Conservation (phyloP, 2,329 filamentous ascomycete genomes). For the Gnomoniopsis sp. region DNA sequence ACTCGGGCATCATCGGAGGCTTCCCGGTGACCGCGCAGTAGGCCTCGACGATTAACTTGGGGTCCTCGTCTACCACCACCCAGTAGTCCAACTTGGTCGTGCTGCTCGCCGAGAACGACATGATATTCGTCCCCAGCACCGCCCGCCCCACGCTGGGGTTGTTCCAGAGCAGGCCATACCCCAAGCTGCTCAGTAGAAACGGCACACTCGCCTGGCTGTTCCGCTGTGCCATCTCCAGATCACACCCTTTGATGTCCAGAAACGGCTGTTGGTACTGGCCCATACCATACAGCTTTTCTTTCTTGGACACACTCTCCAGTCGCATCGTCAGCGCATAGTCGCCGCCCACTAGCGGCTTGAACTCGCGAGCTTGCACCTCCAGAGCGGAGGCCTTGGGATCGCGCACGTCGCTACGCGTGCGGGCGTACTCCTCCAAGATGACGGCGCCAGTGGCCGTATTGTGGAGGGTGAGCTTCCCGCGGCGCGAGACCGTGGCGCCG, state of each 20-base stretch:
- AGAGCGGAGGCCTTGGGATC: conserved; percentile 60
- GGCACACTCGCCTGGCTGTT: conserved; percentile 66
- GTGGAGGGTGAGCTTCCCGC: conserved; percentile 48
- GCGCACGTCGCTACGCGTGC: conserved; percentile 44
- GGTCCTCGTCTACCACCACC: conserved; percentile 56
- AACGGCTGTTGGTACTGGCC: conserved; percentile 65
- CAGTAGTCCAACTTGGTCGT: conserved; percentile 61
- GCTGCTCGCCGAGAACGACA: conserved; percentile 58
- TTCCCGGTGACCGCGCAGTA: conserved; percentile 56
- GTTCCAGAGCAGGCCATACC: conserved; percentile 66
- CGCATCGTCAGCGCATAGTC: conserved; percentile 56
- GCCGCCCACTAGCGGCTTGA: conserved; percentile 47
- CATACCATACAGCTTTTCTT: conserved; percentile 66
- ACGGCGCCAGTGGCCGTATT: conserved; percentile 36
- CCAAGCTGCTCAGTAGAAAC: conserved; percentile 56
- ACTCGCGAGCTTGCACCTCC: conserved; percentile 54
- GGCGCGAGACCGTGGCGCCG: conserved; percentile 40
- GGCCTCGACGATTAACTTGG: conserved; percentile 51
- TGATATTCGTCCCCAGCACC: conserved; percentile 58
- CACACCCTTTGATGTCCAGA: conserved; percentile 59
- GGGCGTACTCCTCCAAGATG: conserved; percentile 51
- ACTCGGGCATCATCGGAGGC: conserved; percentile 66
- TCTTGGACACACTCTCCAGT: conserved; percentile 50
- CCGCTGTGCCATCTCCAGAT: conserved; percentile 62
- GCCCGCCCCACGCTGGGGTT: conserved; percentile 60